phyloP scores from a whole-genome alignment of 108 stramenopile species.

The Skeletonema marinoi region DNA sequence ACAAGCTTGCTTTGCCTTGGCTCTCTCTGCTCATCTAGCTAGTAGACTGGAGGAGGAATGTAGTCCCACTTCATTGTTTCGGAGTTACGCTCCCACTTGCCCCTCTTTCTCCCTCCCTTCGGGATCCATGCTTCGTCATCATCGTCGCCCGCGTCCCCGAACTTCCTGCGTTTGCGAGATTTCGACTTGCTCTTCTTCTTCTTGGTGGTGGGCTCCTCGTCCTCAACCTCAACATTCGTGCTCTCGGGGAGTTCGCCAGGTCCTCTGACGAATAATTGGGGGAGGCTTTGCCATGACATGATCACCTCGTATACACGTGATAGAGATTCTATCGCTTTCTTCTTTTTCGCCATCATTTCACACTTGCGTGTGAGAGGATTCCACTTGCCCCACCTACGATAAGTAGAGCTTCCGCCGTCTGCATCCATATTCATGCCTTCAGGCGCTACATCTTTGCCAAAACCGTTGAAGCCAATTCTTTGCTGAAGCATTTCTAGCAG shows the following conservation, averaged over 20 bases:
- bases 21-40: neutral
- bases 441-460: neutral
- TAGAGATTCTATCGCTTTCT: neutral
- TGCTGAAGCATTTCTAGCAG: neutral
- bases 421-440: neutral
- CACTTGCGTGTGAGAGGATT: neutral
- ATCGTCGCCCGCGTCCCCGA: conserved; percentile 1
- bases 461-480: neutral
- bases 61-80: neutral
- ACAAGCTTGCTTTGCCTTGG: neutral
- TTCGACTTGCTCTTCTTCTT: neutral
- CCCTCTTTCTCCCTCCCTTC: conserved; percentile 11
- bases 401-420: neutral
- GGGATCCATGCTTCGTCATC: conserved; percentile 17
- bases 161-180: conserved; percentile 11
- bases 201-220: neutral
- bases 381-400: neutral
- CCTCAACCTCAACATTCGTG: neutral
- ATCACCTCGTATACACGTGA: conserved; percentile 5
- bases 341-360: neutral
- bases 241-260: neutral
- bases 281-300: conserved; percentile 1
- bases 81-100: neutral
- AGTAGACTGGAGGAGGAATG: conserved; percentile 6
- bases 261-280: conserved; percentile 12